phyloP scores from a whole-genome alignment of 345 rosid species.

The Aquilaria yunnanensis region DNA sequence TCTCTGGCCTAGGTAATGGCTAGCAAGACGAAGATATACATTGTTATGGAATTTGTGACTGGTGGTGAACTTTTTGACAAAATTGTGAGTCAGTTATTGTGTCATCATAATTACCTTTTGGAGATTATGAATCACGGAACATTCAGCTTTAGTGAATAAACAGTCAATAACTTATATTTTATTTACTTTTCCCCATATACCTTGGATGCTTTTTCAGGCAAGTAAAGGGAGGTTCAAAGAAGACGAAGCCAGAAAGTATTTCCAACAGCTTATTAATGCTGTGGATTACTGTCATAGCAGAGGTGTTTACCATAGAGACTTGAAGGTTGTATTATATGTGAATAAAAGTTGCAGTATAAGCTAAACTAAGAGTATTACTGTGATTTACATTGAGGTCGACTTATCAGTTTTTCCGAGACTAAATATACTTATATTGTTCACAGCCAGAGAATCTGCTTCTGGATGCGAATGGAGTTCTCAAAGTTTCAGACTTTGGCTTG shows the following conservation, averaged over 20 bases:
- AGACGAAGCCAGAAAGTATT: slow-evolving; percentile 92
- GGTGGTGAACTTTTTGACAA: slow-evolving; percentile 99
- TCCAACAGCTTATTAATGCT: slow-evolving; percentile 96
- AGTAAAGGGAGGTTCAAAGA: slow-evolving; percentile 92
- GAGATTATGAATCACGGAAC: neutral
- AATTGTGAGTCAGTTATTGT: slow-evolving; percentile 57
- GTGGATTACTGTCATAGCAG: slow-evolving; percentile 98
- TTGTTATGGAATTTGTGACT: slow-evolving; percentile 87
- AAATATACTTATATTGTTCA: neutral
- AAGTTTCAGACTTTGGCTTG: slow-evolving; percentile 96
- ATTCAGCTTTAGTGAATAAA: neutral
- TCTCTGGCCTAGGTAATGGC: slow-evolving; percentile 84
- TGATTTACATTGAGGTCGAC: slow-evolving; percentile 1
- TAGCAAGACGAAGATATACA: slow-evolving; percentile 91
- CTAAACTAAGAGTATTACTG: slow-evolving; percentile 2
- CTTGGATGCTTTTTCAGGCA: slow-evolving; percentile 37
- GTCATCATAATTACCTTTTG: neutral
- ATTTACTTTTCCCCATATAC: slow-evolving; percentile 7
- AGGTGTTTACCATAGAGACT: slow-evolving; percentile 92
- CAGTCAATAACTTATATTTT: neutral
- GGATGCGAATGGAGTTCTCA: slow-evolving; percentile 80
- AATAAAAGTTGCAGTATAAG: slow-evolving; percentile 1
- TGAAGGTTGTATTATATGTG: slow-evolving; percentile 46
- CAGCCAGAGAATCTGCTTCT: slow-evolving; percentile 97
- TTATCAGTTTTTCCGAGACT: no score